Conservation (phyloP, 345 rosid species). For the Populus alba region DNA sequence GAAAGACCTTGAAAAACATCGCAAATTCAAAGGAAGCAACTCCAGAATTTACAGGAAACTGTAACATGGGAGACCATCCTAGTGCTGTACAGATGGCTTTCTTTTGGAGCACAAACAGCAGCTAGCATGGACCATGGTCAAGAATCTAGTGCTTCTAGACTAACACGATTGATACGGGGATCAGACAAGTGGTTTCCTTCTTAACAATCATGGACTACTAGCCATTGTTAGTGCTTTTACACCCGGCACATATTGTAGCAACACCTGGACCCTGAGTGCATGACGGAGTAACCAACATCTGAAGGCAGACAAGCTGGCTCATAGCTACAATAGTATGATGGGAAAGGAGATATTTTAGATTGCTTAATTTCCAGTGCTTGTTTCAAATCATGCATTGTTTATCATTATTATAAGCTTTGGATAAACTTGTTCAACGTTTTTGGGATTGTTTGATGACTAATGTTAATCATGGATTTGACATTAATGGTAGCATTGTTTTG, state of each 20-base stretch:
- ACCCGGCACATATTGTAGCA: background rate
- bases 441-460: constrained; percentile 1
- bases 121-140: background rate
- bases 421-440: background rate
- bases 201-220: background rate
- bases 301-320: background rate
- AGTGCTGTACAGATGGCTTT: constrained; percentile 31
- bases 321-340: background rate
- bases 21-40: background rate
- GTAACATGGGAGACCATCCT: constrained; percentile 6
- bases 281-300: background rate
- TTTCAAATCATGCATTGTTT: background rate
- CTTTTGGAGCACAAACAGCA: background rate
- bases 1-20: background rate
- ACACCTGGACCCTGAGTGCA: background rate
- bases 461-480: constrained; percentile 13
- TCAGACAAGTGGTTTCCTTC: background rate
- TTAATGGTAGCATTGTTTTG: background rate
- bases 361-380: background rate
- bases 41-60: constrained; percentile 15
- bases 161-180: background rate
- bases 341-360: background rate
- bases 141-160: background rate
- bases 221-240: constrained; percentile 9
- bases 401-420: background rate